A percentile compares a stretch with the other conserved stretches of the same genome.
Evolutionary conservation across 305 asterid genomes (phyloP).

Genomic region (Ilex paraguariensis): DNA sequence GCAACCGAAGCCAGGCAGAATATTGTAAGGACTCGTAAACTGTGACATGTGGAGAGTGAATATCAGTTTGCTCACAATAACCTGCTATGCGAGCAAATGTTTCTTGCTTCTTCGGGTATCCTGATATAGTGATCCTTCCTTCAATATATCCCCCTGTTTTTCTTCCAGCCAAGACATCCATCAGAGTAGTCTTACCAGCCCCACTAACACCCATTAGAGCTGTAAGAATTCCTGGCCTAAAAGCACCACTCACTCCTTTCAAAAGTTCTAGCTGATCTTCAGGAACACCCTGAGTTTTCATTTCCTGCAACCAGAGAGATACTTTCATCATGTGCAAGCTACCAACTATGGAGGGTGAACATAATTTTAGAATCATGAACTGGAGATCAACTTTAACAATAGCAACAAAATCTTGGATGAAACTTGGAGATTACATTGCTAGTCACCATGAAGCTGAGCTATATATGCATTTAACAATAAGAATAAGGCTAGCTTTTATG

Average conservation of each 20-base stretch:
- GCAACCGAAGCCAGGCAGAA: conserved; percentile 54
- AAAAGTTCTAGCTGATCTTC: conserved; percentile 20
- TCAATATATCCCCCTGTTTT: conserved; percentile 55
- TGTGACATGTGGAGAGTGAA: conserved; percentile 58
- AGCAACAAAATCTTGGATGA: too few relatives aligned
- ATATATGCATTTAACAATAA: too few relatives aligned
- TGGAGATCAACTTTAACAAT: neutral
- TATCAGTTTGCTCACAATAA: conserved; percentile 53
- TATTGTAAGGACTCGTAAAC: conserved; percentile 44
- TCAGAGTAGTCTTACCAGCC: conserved; percentile 63
- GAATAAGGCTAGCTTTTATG: too few relatives aligned
- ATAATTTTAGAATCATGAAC: too few relatives aligned
- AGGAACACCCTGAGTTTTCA: conserved; percentile 5
- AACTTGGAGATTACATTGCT: too few relatives aligned
- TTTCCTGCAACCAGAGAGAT: neutral
- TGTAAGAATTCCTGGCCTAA: conserved; percentile 52
- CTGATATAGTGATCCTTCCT: conserved; percentile 44
- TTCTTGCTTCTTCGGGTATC: conserved; percentile 52
- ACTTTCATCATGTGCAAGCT: neutral
- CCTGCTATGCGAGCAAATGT: conserved; percentile 60
- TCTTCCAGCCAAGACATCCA: conserved; percentile 57
- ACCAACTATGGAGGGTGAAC: too few relatives aligned
- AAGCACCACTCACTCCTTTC: conserved; percentile 43
- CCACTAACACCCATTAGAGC: conserved; percentile 68
- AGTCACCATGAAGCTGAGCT: neutral